Conservation (phyloP, 1,284 basidiomycete species). For the Puccinia hordei region DNA sequence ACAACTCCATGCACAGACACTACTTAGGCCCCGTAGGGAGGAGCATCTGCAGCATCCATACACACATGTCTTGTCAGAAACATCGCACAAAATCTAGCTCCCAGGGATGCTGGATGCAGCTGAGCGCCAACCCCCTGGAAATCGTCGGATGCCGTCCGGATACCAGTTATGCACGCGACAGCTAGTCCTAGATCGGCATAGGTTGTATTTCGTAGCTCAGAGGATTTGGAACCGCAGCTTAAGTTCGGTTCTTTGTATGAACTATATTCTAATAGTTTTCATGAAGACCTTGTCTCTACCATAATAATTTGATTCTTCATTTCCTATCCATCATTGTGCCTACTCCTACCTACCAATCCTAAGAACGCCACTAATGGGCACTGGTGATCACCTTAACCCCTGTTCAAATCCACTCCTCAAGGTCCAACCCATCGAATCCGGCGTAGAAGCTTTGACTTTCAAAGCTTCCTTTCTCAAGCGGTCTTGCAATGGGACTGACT, state of each 20-base stretch:
- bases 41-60: background rate
- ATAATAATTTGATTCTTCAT: background rate
- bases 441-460: conserved; percentile 2
- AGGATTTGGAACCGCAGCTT: background rate
- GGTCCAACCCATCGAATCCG: background rate
- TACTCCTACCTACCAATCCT: background rate
- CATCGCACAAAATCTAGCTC: too few species aligned
- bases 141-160: too few species aligned
- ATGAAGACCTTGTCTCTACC: background rate
- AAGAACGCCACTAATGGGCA: background rate
- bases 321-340: background rate
- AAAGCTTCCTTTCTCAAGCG: conserved; percentile 9
- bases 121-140: too few species aligned
- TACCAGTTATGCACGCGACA: too few species aligned
- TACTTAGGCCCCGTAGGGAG: too few species aligned
- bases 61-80: too few species aligned
- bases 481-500: conserved; percentile 1
- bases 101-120: too few species aligned
- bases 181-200: too few species aligned
- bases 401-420: background rate
- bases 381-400: background rate
- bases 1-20: background rate
- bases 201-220: background rate
- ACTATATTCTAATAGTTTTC: background rate
- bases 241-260: background rate